phyloP scores from a whole-genome alignment of 148 eudicot species.

The Nepenthes gracilis region DNA sequence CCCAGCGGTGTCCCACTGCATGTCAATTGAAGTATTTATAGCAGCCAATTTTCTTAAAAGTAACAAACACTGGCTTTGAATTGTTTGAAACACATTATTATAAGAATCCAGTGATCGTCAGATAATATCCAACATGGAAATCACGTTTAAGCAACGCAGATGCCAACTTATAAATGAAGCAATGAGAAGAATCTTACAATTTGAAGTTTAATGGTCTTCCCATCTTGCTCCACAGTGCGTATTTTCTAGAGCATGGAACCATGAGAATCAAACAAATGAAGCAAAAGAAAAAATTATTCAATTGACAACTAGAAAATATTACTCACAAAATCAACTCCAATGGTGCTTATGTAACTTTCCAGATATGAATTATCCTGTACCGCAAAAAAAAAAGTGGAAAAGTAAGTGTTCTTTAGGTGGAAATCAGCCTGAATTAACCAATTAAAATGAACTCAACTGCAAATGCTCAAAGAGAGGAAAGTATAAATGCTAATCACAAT shows the following conservation, averaged over 20 bases:
- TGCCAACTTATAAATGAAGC: not conserved
- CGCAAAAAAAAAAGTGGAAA: not conserved
- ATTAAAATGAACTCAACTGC: no score
- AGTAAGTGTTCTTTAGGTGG: no score
- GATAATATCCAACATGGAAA: not conserved
- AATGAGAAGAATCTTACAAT: slow-evolving; percentile 23
- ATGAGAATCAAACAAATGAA: not conserved
- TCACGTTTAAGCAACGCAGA: not conserved
- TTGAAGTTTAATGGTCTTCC: slow-evolving; percentile 30
- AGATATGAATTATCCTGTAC: slow-evolving; percentile 43
- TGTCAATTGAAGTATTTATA: not conserved
- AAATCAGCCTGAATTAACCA: no score
- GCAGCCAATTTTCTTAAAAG: not conserved
- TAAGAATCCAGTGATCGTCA: not conserved
- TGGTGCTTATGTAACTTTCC: slow-evolving; percentile 55
- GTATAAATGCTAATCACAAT: no score
- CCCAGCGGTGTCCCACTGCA: slow-evolving; percentile 36
- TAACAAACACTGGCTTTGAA: not conserved
- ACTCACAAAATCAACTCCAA: slow-evolving; percentile 57
- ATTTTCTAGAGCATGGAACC: slow-evolving; percentile 25
- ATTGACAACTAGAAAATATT: not conserved
- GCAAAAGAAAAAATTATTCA: not conserved
- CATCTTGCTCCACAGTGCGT: slow-evolving; percentile 47
- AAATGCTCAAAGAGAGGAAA: no score
- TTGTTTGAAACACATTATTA: not conserved